Base-by-base conservation (phyloP, 306 rosid genomes). In the Pterocarpus macrocarpus region DNA sequence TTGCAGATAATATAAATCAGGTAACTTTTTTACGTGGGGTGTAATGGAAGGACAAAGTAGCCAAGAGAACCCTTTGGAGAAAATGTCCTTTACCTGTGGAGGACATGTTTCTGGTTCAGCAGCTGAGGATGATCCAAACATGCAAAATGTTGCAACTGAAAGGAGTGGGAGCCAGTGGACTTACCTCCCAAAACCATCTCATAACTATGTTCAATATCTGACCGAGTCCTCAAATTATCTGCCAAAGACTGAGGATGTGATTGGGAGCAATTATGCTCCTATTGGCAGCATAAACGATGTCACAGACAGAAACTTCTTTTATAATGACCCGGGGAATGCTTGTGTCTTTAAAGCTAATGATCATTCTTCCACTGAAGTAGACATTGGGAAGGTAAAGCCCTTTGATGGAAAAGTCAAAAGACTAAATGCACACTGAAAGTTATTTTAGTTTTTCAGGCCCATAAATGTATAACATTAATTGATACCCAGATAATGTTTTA, bases 41-140 rank as follows among this genome's bases (percentile, higher is more conserved):
- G 66, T 8, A 4, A 94, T 94, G 98, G 97, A 92, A 78, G 93
- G 81, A 65, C 77, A 80, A 72, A 79, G 83, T 67, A 57, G 85
- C 83, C 76, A 83, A 77, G 73, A 77, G 30, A 82, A 71, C 74
- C 63, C 79, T 38, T 43, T 39, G 78, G 83, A 82, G 69, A 49
- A 67, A 71, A 62, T 36, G 81, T 61, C 87, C 11, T 62, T 70
- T 45, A 83, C 75, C 65, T 67, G 45, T 49, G 77, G 68, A 57
- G 85, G 82, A 68, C 75, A 70, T 81, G 85, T 77, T 49, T 64
- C 89, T 44, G 70, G 38, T 57, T 75, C 76, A 71, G 72, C 80
- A 52, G 83, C 28, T n/a, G 61, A 81, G 75, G 85, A 81, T 63
- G 82, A 52, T 81, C 77, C 69, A 52, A 88, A 15, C 73, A 83